Evolutionary conservation across 331 rosid species (phyloP).

Genomic region (Rhamnella rubrinervis): DNA sequence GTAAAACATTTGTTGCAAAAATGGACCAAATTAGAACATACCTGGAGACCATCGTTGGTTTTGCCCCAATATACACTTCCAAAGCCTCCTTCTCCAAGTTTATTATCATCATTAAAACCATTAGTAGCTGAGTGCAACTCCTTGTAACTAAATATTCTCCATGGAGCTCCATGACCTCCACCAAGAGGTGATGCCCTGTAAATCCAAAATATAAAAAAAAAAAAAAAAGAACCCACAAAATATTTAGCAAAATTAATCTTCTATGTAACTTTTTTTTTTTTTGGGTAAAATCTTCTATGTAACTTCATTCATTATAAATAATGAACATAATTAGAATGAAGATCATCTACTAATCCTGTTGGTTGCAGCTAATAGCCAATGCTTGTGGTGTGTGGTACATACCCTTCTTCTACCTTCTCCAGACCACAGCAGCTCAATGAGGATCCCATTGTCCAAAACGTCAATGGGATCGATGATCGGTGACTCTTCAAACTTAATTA

Average conservation of each 20-base stretch:
- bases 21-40: slow-evolving; percentile 3
- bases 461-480: background rate
- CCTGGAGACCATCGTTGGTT: slow-evolving; percentile 79
- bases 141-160: slow-evolving; percentile 87
- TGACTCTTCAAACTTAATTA: background rate
- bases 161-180: slow-evolving; percentile 38
- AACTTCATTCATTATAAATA: too few species aligned
- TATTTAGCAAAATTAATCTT: background rate
- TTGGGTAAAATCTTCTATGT: background rate
- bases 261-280: too few species aligned
- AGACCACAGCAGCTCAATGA: slow-evolving; percentile 54
- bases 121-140: slow-evolving; percentile 81
- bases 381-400: slow-evolving; percentile 1
- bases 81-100: slow-evolving; percentile 93
- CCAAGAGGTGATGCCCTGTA: slow-evolving; percentile 39
- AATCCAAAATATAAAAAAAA: background rate
- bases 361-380: too few species aligned
- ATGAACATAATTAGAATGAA: too few species aligned
- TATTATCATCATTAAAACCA: slow-evolving; percentile 73
- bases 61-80: slow-evolving; percentile 92
- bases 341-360: too few species aligned
- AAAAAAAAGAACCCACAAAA: background rate
- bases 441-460: slow-evolving; percentile 56
- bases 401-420: slow-evolving; percentile 70
- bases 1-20: background rate